Evolutionary conservation across 1,284 basidiomycete genomes (phyloP).

Genomic region (Rhodotorula sp.): DNA sequence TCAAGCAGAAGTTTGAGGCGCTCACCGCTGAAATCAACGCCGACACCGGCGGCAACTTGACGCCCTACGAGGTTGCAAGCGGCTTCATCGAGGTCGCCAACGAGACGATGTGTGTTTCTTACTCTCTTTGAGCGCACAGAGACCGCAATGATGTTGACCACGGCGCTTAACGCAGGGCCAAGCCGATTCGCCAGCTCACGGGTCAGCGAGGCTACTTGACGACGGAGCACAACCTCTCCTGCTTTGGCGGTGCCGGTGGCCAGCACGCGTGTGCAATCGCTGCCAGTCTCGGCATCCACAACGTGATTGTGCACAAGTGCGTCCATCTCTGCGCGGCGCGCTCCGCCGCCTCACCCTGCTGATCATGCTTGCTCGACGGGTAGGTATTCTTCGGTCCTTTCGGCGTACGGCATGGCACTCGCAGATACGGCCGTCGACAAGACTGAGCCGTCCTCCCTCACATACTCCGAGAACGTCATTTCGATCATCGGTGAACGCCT

Average conservation of each 20-base stretch:
- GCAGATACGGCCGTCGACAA: not conserved
- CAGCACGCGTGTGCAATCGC: too few species aligned
- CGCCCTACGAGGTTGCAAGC: conserved; percentile 83
- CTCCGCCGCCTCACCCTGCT: not conserved
- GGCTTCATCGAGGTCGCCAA: conserved; percentile 62
- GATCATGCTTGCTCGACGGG: too few species aligned
- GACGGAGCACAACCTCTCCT: too few species aligned
- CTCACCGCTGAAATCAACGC: conserved; percentile 68
- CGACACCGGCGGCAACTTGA: conserved; percentile 50
- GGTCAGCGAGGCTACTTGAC: too few species aligned
- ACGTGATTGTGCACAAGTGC: too few species aligned
- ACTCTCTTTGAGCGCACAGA: not conserved
- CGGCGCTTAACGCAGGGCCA: too few species aligned
- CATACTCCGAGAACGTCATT: conserved; percentile 11
- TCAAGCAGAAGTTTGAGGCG: conserved; percentile 63
- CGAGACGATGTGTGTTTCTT: not conserved
- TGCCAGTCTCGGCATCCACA: too few species aligned
- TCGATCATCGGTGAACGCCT: conserved; percentile 3
- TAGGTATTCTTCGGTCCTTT: not conserved
- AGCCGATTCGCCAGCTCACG: too few species aligned
- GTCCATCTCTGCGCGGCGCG: too few species aligned
- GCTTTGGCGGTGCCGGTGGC: too few species aligned
- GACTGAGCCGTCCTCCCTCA: conserved; percentile 36
- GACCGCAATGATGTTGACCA: too few species aligned
- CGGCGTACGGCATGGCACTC: not conserved